Percentiles rank a stretch among this genome's conserved stretches.
phyloP scores from a whole-genome alignment of 2,329 filamentous ascomycete genomes.

The Mollisia scopiformis region DNA sequence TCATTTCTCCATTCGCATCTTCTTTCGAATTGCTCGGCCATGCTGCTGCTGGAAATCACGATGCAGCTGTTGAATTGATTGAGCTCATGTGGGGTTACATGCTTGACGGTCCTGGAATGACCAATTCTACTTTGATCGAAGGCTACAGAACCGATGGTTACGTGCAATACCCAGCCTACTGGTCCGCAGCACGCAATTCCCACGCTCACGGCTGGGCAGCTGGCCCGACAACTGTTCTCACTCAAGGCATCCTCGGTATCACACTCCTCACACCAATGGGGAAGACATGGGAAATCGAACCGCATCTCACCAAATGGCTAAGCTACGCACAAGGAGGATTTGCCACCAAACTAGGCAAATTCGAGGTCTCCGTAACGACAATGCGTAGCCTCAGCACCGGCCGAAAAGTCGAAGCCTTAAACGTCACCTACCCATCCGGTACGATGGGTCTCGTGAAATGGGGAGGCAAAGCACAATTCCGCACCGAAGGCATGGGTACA shows the following conservation, averaged over 20 bases:
- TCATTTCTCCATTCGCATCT: slow-evolving; percentile 51
- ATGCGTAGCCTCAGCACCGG: slow-evolving; percentile 23
- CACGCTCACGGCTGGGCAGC: slow-evolving; percentile 53
- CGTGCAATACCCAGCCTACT: slow-evolving; percentile 39
- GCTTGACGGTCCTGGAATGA: slow-evolving; percentile 47
- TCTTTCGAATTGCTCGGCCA: slow-evolving; percentile 51
- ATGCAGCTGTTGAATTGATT: slow-evolving; percentile 46
- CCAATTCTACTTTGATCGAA: slow-evolving; percentile 41
- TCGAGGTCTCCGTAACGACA: slow-evolving; percentile 35
- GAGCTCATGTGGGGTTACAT: slow-evolving; percentile 56
- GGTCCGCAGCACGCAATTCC: slow-evolving; percentile 40
- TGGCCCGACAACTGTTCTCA: slow-evolving; percentile 49
- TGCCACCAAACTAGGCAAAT: slow-evolving; percentile 38
- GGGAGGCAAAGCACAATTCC: slow-evolving; percentile 24
- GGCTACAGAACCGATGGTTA: slow-evolving; percentile 42
- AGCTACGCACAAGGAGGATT: slow-evolving; percentile 42
- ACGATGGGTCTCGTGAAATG: slow-evolving; percentile 32
- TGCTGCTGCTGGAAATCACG: slow-evolving; percentile 42
- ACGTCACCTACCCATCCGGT: slow-evolving; percentile 31
- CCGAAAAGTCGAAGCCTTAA: slow-evolving; percentile 26
- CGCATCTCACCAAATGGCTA: slow-evolving; percentile 42
- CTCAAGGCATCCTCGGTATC: slow-evolving; percentile 47
- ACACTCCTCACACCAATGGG: slow-evolving; percentile 40
- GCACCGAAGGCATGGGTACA: slow-evolving; percentile 16
- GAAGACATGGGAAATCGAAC: slow-evolving; percentile 42